Base-by-base conservation (phyloP, 2,329 filamentous ascomycete genomes). In the Alternaria gansuensis region DNA sequence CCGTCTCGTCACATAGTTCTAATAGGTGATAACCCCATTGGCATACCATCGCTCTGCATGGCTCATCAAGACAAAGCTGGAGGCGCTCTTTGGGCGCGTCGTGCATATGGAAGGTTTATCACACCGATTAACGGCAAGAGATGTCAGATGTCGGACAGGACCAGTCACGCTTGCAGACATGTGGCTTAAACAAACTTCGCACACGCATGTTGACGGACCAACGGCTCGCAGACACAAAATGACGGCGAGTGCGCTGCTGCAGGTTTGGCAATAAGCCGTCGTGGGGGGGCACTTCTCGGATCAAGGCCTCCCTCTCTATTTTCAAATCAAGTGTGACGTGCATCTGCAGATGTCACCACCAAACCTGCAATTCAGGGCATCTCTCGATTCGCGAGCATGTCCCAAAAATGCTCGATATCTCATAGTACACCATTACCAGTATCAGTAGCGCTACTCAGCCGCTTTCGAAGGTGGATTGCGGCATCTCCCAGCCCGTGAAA, bases 71-170 rank as follows among this genome's bases (percentile, higher is more conserved):
- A 55, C 45, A 50, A 44, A 55, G 44, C 50, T 33, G n/a, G 29
- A 41, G 41, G 28, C 37, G 37, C 31, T 50, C 24, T 31, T 33
- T 39, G 24, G 40, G 39, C 8, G 33, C 45, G 34, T 44, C 33
- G 49, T 54, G 54, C 54, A 53, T 44, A 45, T 14, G 10, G 36
- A 46, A 56, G 54, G 48, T 39, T 34, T 23, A 34, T 46, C 23
- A 51, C 46, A 49, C 54, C 57, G 54, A 51, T 58, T 23, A 34
- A 49, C 44, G 50, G 40, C 49, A 31, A 17, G 23, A 44, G 34
- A 37, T 45, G 29, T 33, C 31, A 21, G 28, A 60, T 56, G 60
- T 51, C 34, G 34, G 26, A 57, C 53, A 56, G 50, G 24, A 45
- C 33, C 17, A 41, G 51, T 31, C n/a, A 50, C n/a, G n/a, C 29